Base-by-base conservation (phyloP, 1,139 yeast species). In the Arxiozyma heterogenica region DNA sequence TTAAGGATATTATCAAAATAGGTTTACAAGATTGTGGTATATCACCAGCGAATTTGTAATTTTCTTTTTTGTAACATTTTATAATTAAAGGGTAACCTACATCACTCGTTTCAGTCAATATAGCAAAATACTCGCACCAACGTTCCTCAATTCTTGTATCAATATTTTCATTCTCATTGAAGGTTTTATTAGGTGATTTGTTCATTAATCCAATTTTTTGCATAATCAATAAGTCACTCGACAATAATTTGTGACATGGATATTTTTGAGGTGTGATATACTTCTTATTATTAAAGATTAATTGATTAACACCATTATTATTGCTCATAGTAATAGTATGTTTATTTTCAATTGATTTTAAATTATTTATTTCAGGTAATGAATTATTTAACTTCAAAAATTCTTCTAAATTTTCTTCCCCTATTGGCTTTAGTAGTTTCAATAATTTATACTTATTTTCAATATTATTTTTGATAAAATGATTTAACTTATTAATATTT, bases 61-160 rank as follows among this genome's bases (percentile, higher is more conserved):
- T 22, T 38, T 34, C 38, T 30, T 30, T 46, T 22, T 46, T 46
- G 12, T 38, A 46, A 17, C 49, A 46, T 11, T 20, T 5, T 15
- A 46, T 38, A 22, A 46, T 15, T 4, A 87, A 65, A 0, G 90
- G 88, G 12, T 71, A 71, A 1, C 69, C 70, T 0, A 63, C 51
- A 53, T 75, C 70, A 25, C 79, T 80, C 0, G 86, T 80, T 47
- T 79, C 78, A 54, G 93, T 71, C 0, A 85, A 81, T 3, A 85
- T 86, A 1, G 84, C 82, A 41, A 80, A 71, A 63, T 81, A 85
- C 64, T 89, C 96, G 56, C 77, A 79, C 93, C 96, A 87, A 48
- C 87, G 71, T 55, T 85, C 89, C 20, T 74, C 59, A 1, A 85
- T 74, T 50, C 83, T 69, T 0, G 88, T 73, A 53, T 78, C 81